phyloP scores from a whole-genome alignment of 176 grass and related monocot genomes.

The Ampelocalamus luodianensis region DNA sequence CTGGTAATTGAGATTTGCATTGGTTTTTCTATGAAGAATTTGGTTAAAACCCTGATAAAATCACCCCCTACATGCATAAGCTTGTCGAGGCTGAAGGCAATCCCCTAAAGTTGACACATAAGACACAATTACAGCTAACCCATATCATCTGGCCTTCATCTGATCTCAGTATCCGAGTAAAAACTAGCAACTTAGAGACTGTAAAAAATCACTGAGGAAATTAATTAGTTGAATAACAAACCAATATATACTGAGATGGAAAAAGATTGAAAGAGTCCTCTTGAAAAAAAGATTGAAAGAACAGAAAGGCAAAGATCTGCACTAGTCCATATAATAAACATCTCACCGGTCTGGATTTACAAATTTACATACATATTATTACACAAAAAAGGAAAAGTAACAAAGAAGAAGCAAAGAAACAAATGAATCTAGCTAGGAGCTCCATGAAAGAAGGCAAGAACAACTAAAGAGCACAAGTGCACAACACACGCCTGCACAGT shows the following conservation, averaged over 20 bases:
- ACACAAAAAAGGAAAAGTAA: not conserved
- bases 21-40: not conserved
- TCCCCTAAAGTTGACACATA: not conserved
- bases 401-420: constrained; percentile 23
- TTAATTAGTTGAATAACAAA: not conserved
- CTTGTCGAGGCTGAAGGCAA: not conserved
- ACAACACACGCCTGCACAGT: constrained; percentile 23
- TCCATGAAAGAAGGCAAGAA: constrained; percentile 7
- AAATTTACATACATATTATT: constrained; percentile 58
- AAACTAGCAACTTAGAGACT: not conserved
- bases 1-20: not conserved
- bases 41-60: not conserved
- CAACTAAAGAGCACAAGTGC: not conserved
- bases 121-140: not conserved
- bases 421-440: constrained; percentile 41
- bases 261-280: not conserved
- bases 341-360: constrained; percentile 49
- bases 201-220: not conserved
- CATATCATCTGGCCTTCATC: not conserved
- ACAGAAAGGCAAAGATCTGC: not conserved
- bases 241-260: not conserved
- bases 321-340: not conserved
- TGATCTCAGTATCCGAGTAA: not conserved
- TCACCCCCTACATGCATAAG: not conserved
- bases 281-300: not conserved